Base-by-base conservation (phyloP, 371 early-diverging fungal species). In the Mucor irregularis region DNA sequence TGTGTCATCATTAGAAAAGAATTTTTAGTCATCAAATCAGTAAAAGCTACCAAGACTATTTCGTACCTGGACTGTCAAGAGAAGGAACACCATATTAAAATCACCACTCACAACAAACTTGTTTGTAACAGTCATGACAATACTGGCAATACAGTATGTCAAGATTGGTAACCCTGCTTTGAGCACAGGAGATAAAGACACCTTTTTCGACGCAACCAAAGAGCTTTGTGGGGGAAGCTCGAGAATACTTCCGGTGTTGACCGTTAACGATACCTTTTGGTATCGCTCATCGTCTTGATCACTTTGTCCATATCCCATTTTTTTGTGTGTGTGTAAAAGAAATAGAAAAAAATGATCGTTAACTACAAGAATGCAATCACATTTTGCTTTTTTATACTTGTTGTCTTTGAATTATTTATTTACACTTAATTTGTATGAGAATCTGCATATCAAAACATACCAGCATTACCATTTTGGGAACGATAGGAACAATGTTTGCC, bases 121-220 rank as follows among this genome's bases (percentile, higher is more conserved):
- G 83, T 98, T 98, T 53, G 94, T 93, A 35, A 97, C 87, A 5
- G 98, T 98, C 97, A 98, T 96, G 53, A 93, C 74, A 56, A 97
- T 96, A 52, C 94, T 93, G 22, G 96, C 86, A 42, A 76, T 67
- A 78, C 97, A 96, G 71, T 97, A 97, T 52, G 88, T 82, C 33
- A 86, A 35, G 60, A 95, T 92, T 45, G 90, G 84, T 45, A 84
- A 39, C 19, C 61, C 56, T n/a, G 71, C 57, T 37, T 61, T 60
- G 14, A 61, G 49, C 5, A 28, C 37, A 10, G 68, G 68, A 3
- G 71, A 45, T 10, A 70, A 29, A 9, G 25, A 21, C 7, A 63
- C 40, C 26, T 63, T 63, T 9, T 38, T 63, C 26, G 63, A 58
- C 4, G 63, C 63, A 16, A 63, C 63, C 17, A 63, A 38, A 3